A percentile compares a stretch with the other conserved stretches of the same genome.
phyloP scores from a whole-genome alignment of 352 stramenopile genomes.

The Pythium utonaiense region DNA sequence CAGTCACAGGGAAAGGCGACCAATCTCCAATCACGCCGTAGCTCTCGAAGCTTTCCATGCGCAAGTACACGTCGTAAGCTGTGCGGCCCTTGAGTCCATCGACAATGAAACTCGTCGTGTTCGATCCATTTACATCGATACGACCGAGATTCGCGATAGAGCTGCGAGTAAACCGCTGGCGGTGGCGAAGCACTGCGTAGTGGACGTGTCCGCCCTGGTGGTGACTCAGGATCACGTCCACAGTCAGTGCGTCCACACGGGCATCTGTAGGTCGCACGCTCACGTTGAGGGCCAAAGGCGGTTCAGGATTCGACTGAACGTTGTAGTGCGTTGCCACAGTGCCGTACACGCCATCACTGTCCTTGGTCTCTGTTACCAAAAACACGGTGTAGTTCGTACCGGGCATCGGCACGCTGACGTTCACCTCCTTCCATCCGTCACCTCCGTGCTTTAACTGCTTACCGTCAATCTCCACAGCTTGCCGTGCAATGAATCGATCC shows the following conservation, averaged over 20 bases:
- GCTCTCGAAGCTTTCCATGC: constrained; percentile 69
- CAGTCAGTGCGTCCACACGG: constrained; percentile 60
- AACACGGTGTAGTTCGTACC: constrained; percentile 68
- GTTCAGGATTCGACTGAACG: constrained; percentile 47
- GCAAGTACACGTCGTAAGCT: constrained; percentile 69
- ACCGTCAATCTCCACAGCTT: constrained; percentile 33
- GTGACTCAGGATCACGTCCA: constrained; percentile 42
- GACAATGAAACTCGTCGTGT: constrained; percentile 39
- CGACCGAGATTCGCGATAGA: constrained; percentile 4
- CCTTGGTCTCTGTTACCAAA: constrained; percentile 65
- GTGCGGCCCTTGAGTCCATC: constrained; percentile 51
- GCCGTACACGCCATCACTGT: constrained; percentile 68
- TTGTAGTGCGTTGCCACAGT: constrained; percentile 55
- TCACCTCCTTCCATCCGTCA: constrained; percentile 45
- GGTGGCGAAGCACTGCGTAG: constrained; percentile 49
- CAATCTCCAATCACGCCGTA: constrained; percentile 64
- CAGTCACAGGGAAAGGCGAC: constrained; percentile 39
- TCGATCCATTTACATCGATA: constrained; percentile 19
- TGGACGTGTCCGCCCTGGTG: constrained; percentile 48
- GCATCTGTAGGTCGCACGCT: constrained; percentile 49
- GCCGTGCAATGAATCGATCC: constrained; percentile 45
- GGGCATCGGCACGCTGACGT: constrained; percentile 46
- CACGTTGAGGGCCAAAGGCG: constrained; percentile 35
- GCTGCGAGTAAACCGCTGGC: constrained; percentile 22
- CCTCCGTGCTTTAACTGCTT: constrained; percentile 18